Base-by-base conservation (phyloP, 768 basidiomycete genomes). In the Mycena metata region DNA sequence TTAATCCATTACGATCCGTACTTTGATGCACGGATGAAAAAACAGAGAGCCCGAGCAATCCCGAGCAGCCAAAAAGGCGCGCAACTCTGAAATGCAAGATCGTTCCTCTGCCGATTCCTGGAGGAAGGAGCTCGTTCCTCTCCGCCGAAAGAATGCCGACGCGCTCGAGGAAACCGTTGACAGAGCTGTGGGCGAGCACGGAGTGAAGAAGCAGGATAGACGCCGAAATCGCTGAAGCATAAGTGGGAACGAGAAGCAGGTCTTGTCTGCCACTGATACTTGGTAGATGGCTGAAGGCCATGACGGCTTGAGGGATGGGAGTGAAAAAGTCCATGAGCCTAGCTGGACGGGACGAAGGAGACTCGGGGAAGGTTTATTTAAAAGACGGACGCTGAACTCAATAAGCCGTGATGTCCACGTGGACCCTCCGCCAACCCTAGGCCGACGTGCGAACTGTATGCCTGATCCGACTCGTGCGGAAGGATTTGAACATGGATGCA, bases 41-140 rank as follows among this genome's bases (percentile, higher is more conserved):
- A 55, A 85, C 74, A 5, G 85, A 86, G 10, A 90, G 73, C 9
- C 75, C 83, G 23, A 90, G 76, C n/a, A 91, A 81, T 3, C 80
- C 77, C 23, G 84, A 74, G 50, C 83, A 82, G 39, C 82, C 81
- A 1, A 86, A 61, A 11, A 88, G 76, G 23, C 89, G 81, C 1
- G 79, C 69, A 33, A 87, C 50, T 69, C 84, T 84, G 75, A 82
- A 84, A 15, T 72, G 71, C 73, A 86, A 87, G 35, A 87, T 83
- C 10, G 75, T 73, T 5, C 76, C 70, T 19, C 30, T 54, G 16
- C 66, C 58, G 9, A 61, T 61, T 49, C 43, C 66, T 30, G 66
- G 66, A 9, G 59, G 26, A 3, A 43, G 30, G 19, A 51, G 21
- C 39, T 39, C 11, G 39, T 39, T 15, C 2, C 15, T 15, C 15